Conservation (phyloP, 768 basidiomycete genomes). For the Lactarius pseudohatsudake region DNA sequence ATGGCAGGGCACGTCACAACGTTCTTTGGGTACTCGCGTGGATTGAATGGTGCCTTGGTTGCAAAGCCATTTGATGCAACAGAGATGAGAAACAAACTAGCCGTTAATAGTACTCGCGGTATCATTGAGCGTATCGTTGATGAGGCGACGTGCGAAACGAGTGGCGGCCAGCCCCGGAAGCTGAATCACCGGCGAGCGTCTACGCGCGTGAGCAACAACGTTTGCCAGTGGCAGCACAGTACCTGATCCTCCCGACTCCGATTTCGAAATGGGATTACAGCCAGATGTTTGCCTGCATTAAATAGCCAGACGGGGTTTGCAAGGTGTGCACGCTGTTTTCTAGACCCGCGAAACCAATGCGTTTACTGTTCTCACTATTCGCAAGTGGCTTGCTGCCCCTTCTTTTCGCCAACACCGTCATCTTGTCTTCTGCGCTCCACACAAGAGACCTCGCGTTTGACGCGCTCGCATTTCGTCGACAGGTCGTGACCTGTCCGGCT, state of each 20-base stretch:
- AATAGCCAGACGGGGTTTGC: background rate
- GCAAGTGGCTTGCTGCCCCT: constrained; percentile 3
- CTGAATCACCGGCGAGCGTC: background rate
- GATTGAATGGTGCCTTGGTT: constrained; percentile 12
- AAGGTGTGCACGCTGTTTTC: background rate
- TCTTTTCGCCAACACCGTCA: background rate
- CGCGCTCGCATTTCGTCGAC: background rate
- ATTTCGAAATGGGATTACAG: background rate
- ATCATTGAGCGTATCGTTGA: background rate
- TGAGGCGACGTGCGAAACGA: background rate
- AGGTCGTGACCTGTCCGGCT: constrained; percentile 19
- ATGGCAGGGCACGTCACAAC: constrained; percentile 20
- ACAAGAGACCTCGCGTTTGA: constrained; percentile 6
- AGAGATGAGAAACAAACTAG: background rate
- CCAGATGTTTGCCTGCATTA: background rate
- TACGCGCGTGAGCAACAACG: background rate
- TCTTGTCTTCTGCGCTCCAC: background rate
- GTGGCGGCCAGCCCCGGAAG: background rate
- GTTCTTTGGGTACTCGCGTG: constrained; percentile 24
- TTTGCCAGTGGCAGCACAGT: background rate
- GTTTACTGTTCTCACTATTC: background rate
- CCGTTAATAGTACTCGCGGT: background rate
- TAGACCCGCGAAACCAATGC: background rate
- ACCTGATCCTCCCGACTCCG: background rate
- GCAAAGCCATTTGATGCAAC: background rate